Percentiles rank a stretch among this genome's conserved stretches.
phyloP scores from a whole-genome alignment of 2,329 filamentous ascomycete genomes.

The Lanzia echinophila region DNA sequence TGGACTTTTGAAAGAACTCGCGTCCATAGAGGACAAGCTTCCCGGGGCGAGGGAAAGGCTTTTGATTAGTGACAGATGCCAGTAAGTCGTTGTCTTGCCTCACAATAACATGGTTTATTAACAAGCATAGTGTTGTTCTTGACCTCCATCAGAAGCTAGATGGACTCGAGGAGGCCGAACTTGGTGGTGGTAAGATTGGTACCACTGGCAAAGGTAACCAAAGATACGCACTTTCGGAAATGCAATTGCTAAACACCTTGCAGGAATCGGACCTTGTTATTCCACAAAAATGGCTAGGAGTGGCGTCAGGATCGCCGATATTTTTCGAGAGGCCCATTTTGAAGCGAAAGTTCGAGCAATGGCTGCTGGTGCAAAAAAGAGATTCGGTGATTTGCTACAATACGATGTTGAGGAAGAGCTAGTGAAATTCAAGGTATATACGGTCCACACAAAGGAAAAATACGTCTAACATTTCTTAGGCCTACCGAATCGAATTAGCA shows the following conservation, averaged over 20 bases:
- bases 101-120: neutral
- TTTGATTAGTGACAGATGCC: conserved; percentile 48
- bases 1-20: conserved; percentile 59
- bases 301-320: conserved; percentile 59
- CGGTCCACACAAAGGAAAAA: conserved; percentile 15
- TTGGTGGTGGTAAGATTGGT: conserved; percentile 39
- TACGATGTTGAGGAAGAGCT: conserved; percentile 67
- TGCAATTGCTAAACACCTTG: neutral
- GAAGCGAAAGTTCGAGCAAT: conserved; percentile 59
- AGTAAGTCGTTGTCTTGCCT: neutral
- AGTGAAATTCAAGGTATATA: conserved; percentile 42
- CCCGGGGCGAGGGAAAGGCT: conserved; percentile 49
- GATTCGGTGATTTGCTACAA: conserved; percentile 59
- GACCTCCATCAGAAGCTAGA: conserved; percentile 62
- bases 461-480: neutral
- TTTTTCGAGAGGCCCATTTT: conserved; percentile 61
- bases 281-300: conserved; percentile 56
- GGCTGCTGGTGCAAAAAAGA: conserved; percentile 56
- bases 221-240: conserved; percentile 13
- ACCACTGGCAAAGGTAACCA: conserved; percentile 34
- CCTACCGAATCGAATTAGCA: conserved; percentile 49
- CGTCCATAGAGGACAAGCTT: conserved; percentile 52
- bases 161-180: conserved; percentile 55
- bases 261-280: conserved; percentile 50
- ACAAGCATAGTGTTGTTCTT: conserved; percentile 54